A percentile compares a stretch with the other conserved stretches of the same genome.
Conservation (phyloP, 768 basidiomycete species). For the Bullera alba region DNA sequence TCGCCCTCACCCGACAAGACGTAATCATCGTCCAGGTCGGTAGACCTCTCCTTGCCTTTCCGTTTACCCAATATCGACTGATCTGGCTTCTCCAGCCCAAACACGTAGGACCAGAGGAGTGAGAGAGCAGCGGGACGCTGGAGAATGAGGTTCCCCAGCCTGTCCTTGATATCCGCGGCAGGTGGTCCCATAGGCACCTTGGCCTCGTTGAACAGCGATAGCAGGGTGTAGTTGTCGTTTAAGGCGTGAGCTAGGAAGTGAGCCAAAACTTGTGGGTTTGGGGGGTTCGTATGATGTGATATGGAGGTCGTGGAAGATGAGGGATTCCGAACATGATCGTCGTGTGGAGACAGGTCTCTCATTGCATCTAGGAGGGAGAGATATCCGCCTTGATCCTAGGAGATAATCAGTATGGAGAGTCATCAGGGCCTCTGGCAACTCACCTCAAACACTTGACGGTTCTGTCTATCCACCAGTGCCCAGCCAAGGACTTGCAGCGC, state of each 20-base stretch:
- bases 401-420: background rate
- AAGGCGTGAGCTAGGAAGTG: conserved; percentile 36
- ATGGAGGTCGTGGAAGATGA: background rate
- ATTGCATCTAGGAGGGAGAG: conserved; percentile 2
- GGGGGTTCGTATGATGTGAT: background rate
- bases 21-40: background rate
- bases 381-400: conserved; percentile 12
- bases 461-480: conserved; percentile 22
- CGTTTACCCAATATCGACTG: conserved; percentile 21
- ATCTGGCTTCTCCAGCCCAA: conserved; percentile 4
- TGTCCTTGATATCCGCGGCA: conserved; percentile 3
- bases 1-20: conserved; percentile 7
- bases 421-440: background rate
- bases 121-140: conserved; percentile 10
- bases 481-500: conserved; percentile 27
- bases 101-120: conserved; percentile 23
- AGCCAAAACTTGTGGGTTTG: conserved; percentile 26
- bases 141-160: conserved; percentile 9
- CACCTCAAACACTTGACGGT: conserved; percentile 21
- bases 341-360: conserved; percentile 1
- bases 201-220: conserved; percentile 18
- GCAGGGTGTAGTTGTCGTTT: conserved; percentile 32
- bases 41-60: conserved; percentile 1
- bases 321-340: background rate
- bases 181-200: background rate